Evolutionary conservation across 2,329 filamentous ascomycete species (phyloP), one percentile per base, ranked within the genome.

Genomic region (Alternaria arborescens): DNA sequence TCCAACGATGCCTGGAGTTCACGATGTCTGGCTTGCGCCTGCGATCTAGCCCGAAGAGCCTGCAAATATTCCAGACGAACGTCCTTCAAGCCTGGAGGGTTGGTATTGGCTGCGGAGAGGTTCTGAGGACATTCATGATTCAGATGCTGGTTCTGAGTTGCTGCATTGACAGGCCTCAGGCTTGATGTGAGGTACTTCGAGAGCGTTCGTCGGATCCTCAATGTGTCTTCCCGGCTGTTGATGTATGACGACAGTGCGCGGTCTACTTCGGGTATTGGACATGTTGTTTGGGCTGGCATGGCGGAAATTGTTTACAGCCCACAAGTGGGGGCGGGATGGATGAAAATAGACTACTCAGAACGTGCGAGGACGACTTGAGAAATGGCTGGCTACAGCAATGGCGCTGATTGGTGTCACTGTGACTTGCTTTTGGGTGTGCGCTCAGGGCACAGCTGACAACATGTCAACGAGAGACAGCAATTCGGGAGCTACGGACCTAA

Each of bases 51-150:
- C 47, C 81, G 77, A 3, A 85, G 66, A 4, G 82, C 82, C 40
- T 80, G 74, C 16, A 85, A 61, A 59, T 84, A 85, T 61, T 79
- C 71, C 50, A 76, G 78, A 52, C 82, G 77, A 51, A 78, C 67
- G 4, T 79, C 81, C 36, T 79, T 78, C 14, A 84, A 58, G 32
- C 83, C 81, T 36, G 76, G 70, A 42, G 73, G 70, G 43, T 71
- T 74, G 26, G 70, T 69, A 30, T 59, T 67, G 58, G 67, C 62
- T n/a, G 64, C 67, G 11, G 70, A 66, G 3, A 69, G 56, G 48
- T 56, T 54, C 10, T 69, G 68, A 8, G 77, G 76, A 42, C 67
- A 73, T 47, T 70, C 72, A 36, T 78, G 71, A 42, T 71, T 72
- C 28, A 79, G 66, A 62, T 78, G 76, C 36, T 72, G 71, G 26